Conservation (phyloP, 169 alveolate species). For the Plasmodium sp. region DNA sequence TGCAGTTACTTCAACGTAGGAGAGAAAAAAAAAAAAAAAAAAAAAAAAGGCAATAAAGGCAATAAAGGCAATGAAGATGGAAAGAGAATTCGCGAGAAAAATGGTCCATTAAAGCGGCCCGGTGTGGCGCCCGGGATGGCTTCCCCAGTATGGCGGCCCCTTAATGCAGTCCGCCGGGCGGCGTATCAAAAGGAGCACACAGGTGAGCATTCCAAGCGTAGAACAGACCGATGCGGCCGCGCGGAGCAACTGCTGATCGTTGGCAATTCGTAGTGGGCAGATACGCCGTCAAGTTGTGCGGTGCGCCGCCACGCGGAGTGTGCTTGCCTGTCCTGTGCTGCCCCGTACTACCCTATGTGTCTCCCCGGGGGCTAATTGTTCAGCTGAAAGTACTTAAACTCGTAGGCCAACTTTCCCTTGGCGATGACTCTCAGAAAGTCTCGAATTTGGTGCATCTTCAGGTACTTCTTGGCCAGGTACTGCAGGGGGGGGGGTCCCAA, state of each 20-base stretch:
- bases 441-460: constrained; percentile 97
- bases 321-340: too few relatives aligned
- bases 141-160: not conserved
- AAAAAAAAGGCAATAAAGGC: not conserved
- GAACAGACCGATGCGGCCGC: not conserved
- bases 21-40: not conserved
- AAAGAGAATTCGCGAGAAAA: not conserved
- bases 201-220: not conserved
- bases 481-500: constrained; percentile 72
- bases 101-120: not conserved
- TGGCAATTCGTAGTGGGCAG: not conserved
- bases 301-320: not conserved
- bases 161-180: not conserved
- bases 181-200: not conserved
- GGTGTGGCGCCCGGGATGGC: not conserved
- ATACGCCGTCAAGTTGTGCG: too few relatives aligned
- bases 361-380: constrained; percentile 89
- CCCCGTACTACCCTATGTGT: not conserved
- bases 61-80: not conserved
- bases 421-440: constrained; percentile 98
- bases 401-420: constrained; percentile 92
- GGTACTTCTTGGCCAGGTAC: constrained; percentile 98
- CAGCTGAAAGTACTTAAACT: constrained; percentile 94
- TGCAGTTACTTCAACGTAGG: not conserved
- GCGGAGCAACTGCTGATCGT: not conserved